A percentile compares a stretch with the other conserved stretches of the same genome.
These are phyloP conservation scores for Plasmodium sp. DNA, from an alignment of 169 alveolate species.

Conservation along the genomic window DNA sequence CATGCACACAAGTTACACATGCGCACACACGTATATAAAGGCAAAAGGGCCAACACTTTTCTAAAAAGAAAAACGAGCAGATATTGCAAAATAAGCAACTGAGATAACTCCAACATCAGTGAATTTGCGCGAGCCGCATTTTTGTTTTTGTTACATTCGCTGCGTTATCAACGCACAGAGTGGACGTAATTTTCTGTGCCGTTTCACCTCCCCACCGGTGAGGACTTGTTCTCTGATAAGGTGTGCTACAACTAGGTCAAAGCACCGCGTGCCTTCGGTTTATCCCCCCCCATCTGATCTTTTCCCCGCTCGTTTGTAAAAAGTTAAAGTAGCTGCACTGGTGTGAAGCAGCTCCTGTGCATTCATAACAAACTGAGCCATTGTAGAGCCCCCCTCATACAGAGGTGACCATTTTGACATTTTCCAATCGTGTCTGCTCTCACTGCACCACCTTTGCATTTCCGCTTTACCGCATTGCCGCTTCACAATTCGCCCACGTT, in stretches of 20 bases:
- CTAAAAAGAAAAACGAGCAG: constrained; percentile 9
- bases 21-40: background rate
- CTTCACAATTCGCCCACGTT: background rate
- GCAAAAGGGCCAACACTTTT: background rate
- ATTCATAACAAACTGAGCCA: background rate
- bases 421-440: background rate
- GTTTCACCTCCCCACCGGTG: background rate
- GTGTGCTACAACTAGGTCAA: constrained; percentile 17
- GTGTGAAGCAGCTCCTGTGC: background rate
- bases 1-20: background rate
- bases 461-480: background rate
- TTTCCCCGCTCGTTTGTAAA: background rate
- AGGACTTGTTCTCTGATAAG: background rate
- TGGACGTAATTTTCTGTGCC: background rate
- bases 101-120: background rate
- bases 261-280: background rate
- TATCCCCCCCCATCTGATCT: background rate
- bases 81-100: background rate
- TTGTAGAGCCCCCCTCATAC: background rate
- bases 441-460: background rate
- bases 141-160: background rate
- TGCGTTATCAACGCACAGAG: background rate
- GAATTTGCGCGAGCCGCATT: background rate
- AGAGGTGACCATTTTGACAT: background rate
- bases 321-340: background rate